A percentile compares a stretch with the other conserved stretches of the same genome.
These are phyloP conservation scores for Globisporangium spinosum DNA, from an alignment of 352 stramenopile genomes.

Conservation along the genomic window DNA sequence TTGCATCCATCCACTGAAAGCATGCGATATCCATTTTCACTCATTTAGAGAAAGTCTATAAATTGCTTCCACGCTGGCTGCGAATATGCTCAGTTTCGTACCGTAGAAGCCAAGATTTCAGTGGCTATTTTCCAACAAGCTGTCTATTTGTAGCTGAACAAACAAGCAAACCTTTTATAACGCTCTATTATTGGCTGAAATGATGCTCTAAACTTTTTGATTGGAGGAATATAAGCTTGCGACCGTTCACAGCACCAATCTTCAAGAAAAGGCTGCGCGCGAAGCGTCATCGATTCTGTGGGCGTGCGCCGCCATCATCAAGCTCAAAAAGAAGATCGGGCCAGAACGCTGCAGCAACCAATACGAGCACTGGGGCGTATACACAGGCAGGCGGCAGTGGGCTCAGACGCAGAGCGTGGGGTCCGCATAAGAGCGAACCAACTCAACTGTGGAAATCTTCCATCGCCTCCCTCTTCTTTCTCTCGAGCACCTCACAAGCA, in stretches of 20 bases:
- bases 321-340: background rate
- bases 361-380: background rate
- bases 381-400: background rate
- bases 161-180: background rate
- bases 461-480: background rate
- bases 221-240: background rate
- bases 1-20: background rate
- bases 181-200: background rate
- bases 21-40: background rate
- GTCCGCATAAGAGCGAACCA: background rate
- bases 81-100: background rate
- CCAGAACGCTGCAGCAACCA: slow-evolving; percentile 1
- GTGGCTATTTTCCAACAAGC: background rate
- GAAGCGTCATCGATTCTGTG: slow-evolving; percentile 2
- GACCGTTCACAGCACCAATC: background rate
- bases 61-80: slow-evolving; percentile 1
- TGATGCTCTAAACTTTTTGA: background rate
- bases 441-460: background rate
- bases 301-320: background rate
- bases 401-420: background rate
- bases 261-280: background rate
- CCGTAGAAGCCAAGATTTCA: background rate
- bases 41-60: background rate
- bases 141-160: slow-evolving; percentile 4
- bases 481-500: background rate